These are phyloP conservation scores for Sporothrix luriei DNA, from an alignment of 2,329 filamentous ascomycete species.

Conservation along the genomic window DNA sequence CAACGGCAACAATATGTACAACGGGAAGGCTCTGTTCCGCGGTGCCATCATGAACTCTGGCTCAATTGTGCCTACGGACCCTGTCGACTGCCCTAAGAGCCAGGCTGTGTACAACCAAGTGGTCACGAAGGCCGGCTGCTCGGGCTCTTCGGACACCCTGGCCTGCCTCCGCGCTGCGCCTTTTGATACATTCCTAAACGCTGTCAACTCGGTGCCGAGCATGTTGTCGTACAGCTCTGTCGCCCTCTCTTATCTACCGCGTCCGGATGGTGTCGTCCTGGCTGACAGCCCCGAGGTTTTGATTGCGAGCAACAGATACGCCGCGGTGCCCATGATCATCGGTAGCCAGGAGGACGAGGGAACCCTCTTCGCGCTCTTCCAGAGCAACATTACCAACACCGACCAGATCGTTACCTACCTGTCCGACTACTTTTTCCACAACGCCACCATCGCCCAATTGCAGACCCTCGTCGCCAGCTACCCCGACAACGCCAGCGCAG, in stretches of 20 bases:
- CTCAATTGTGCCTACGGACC: slow-evolving; percentile 61
- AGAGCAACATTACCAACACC: slow-evolving; percentile 66
- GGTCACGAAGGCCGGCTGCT: slow-evolving; percentile 64
- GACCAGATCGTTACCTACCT: slow-evolving; percentile 65
- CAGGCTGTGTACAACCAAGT: slow-evolving; percentile 67
- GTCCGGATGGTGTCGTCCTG: slow-evolving; percentile 68
- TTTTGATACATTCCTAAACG: slow-evolving; percentile 64
- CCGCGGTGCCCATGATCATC: slow-evolving; percentile 57
- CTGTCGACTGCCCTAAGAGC: slow-evolving; percentile 66
- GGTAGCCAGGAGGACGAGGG: slow-evolving; percentile 82
- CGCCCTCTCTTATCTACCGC: slow-evolving; percentile 72
- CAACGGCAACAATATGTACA: slow-evolving; percentile 69
- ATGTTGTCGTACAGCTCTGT: slow-evolving; percentile 69
- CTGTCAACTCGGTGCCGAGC: slow-evolving; percentile 69
- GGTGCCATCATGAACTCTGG: slow-evolving; percentile 79
- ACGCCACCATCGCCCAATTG: slow-evolving; percentile 56
- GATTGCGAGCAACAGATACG: slow-evolving; percentile 52
- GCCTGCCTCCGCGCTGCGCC: slow-evolving; percentile 65
- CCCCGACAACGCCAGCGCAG: slow-evolving; percentile 56
- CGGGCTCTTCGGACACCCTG: slow-evolving; percentile 58
- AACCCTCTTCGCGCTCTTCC: slow-evolving; percentile 71
- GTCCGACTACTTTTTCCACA: slow-evolving; percentile 59
- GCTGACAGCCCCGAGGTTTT: slow-evolving; percentile 65
- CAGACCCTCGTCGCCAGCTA: slow-evolving; percentile 64
- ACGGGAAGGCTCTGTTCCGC: slow-evolving; percentile 73